Evolutionary conservation across 2,329 filamentous ascomycete species (phyloP), one percentile per base, ranked within the genome.

Genomic region (Didymosphaeria variabile): DNA sequence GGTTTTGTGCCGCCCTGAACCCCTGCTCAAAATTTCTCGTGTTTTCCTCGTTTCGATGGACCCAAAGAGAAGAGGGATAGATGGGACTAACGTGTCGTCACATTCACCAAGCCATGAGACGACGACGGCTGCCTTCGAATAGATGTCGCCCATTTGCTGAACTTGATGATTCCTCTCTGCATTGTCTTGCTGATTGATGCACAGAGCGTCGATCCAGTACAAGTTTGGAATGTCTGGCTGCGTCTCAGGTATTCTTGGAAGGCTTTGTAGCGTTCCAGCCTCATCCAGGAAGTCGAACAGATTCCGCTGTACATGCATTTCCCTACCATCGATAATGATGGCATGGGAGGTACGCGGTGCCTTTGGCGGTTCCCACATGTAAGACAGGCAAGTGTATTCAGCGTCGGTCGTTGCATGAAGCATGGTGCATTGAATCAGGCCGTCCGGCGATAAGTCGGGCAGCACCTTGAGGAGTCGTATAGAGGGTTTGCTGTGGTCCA

Each of bases 201-300:
- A 66, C 9, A 64, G 10, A 7, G 53, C 57, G 12, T 62, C 63
- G n/a, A 62, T 64, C 63, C 60, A 67, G 19, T 23, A 26, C 5
- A 19, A 5, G 26, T 8, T n/a, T 36, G 21, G 34, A 23, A 55
- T 1, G 15, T 1, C 10, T 21, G 5, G 36, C 36, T 17, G 36
- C 17, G 2, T 15, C 26, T 29, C 26, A 29, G 1, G 4, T 29
- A 19, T 9, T 34, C 17, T n/a, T 36, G 21, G 34, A 23, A 55
- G 0, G 15, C 1, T 8, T 21, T 40, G 13, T 12, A 40, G 36
- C 17, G 12, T 15, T 12, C 10, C 15, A 5, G 54, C 55, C 6
- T 50, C 44, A 9, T 19, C 12, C 17, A 66, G 34, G 17, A 66
- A 64, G 7, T 57, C 9, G 19, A 55, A 44, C 1, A 66, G 44